Evolutionary conservation across 345 rosid genomes (phyloP).

Genomic region (Atalantia buxifolia): DNA sequence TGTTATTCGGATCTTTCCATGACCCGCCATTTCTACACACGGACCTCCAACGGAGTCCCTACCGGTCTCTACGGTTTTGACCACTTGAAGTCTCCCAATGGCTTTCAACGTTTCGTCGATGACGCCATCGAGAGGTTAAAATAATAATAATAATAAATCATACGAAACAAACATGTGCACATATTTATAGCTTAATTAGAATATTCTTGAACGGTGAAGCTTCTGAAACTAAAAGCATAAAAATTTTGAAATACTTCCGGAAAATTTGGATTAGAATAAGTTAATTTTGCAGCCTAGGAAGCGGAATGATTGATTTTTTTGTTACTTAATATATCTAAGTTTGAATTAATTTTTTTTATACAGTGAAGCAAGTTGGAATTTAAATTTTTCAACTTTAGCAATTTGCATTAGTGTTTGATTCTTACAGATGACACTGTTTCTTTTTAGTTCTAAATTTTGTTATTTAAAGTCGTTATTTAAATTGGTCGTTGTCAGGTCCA

Average conservation of each 20-base stretch:
- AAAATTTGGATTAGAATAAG: neutral
- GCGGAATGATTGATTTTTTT: neutral
- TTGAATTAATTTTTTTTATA: no score
- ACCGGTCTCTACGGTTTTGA: slow-evolving; percentile 86
- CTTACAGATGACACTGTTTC: neutral
- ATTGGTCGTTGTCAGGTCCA: slow-evolving; percentile 49
- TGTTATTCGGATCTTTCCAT: slow-evolving; percentile 15
- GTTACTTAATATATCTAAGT: neutral
- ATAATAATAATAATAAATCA: neutral
- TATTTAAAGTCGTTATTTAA: neutral
- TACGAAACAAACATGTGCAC: neutral
- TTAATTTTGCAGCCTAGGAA: neutral
- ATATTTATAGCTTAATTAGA: neutral
- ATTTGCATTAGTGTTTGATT: neutral
- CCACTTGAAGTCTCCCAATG: slow-evolving; percentile 67
- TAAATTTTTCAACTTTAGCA: no score
- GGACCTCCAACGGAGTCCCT: slow-evolving; percentile 31
- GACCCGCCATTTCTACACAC: slow-evolving; percentile 34
- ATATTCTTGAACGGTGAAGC: neutral
- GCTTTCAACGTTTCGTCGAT: slow-evolving; percentile 83
- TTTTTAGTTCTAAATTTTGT: neutral
- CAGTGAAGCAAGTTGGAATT: neutral
- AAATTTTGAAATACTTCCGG: neutral
- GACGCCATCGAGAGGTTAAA: slow-evolving; percentile 77
- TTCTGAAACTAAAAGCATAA: neutral